Evolutionary conservation across 2,329 filamentous ascomycete genomes (phyloP).

Genomic region (Ceratocystis cacaofunesta): DNA sequence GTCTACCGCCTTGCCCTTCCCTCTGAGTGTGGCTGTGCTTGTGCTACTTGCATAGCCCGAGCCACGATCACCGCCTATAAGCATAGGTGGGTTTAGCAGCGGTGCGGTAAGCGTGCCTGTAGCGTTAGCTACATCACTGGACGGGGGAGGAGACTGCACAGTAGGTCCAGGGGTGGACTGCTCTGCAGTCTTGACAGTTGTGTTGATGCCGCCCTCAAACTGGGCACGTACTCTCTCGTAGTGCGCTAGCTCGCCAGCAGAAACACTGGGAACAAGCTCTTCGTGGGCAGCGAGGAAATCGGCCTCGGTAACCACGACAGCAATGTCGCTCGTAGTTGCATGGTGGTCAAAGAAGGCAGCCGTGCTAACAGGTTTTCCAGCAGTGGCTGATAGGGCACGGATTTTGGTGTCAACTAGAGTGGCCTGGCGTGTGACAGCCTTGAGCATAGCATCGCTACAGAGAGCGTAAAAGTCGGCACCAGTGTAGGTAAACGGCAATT

Average conservation of each 20-base stretch:
- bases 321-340: slow-evolving; percentile 65
- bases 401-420: slow-evolving; percentile 73
- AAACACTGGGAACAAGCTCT: slow-evolving; percentile 88
- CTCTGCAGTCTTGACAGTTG: slow-evolving; percentile 20
- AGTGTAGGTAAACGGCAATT: slow-evolving; percentile 87
- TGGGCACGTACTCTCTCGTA: slow-evolving; percentile 70
- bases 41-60: slow-evolving; percentile 13
- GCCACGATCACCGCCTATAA: slow-evolving; percentile 1
- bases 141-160: not conserved
- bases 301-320: slow-evolving; percentile 74
- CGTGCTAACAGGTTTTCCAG: slow-evolving; percentile 50
- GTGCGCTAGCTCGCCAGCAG: slow-evolving; percentile 77
- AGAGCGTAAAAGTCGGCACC: slow-evolving; percentile 95
- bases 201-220: slow-evolving; percentile 52
- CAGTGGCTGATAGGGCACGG: slow-evolving; percentile 44
- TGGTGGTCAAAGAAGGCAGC: slow-evolving; percentile 94
- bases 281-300: slow-evolving; percentile 73
- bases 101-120: slow-evolving; percentile 15
- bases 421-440: slow-evolving; percentile 87
- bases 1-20: slow-evolving; percentile 5
- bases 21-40: slow-evolving; percentile 11
- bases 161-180: too few species aligned
- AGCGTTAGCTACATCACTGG: not conserved
- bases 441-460: slow-evolving; percentile 96
- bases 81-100: slow-evolving; percentile 3